These are phyloP conservation scores for Rubroboletus pulcherrimus DNA, from an alignment of 768 basidiomycete genomes.

Conservation along the genomic window DNA sequence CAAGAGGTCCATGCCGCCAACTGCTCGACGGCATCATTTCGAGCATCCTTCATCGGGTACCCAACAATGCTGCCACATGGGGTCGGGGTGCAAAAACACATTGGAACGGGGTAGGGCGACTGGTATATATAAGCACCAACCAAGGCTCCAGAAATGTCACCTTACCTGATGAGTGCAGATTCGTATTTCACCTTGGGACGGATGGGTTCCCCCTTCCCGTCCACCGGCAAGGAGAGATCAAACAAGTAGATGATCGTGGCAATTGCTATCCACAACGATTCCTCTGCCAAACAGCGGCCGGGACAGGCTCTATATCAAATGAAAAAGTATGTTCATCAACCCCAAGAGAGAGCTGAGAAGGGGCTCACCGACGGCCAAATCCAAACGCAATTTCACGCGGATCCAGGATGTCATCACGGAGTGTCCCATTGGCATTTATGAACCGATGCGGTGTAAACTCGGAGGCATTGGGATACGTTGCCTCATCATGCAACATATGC, in stretches of 20 bases:
- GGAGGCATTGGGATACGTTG: neutral
- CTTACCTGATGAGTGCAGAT: neutral
- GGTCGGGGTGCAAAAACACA: neutral
- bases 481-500: slow-evolving; percentile 5
- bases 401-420: neutral
- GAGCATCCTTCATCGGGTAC: neutral
- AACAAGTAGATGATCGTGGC: neutral
- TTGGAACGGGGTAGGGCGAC: neutral
- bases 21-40: no score
- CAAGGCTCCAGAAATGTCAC: neutral
- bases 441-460: slow-evolving; percentile 1
- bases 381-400: slow-evolving; percentile 6
- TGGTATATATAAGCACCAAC: neutral
- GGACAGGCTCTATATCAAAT: neutral
- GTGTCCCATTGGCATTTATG: neutral
- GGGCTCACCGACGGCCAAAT: slow-evolving; percentile 3
- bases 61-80: neutral
- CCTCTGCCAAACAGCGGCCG: slow-evolving; percentile 3
- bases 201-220: neutral
- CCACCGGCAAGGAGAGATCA: slow-evolving; percentile 1
- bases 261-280: slow-evolving; percentile 2
- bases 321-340: no score
- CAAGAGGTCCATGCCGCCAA: no score
- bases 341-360: neutral
- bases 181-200: neutral